phyloP scores from a whole-genome alignment of 148 eudicot species.

The Heliosperma pusillum region DNA sequence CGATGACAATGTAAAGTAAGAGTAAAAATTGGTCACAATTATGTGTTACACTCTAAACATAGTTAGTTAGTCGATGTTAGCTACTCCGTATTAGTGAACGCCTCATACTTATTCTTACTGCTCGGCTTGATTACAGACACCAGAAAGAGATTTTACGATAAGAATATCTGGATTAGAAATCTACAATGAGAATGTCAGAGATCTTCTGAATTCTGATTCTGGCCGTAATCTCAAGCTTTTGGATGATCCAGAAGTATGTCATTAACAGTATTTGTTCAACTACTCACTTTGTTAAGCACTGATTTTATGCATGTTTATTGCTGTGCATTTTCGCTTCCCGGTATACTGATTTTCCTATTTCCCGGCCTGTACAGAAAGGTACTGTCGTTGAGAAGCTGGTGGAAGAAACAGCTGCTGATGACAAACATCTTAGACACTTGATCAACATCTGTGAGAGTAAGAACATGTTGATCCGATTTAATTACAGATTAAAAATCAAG shows the following conservation, averaged over 20 bases:
- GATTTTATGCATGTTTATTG: neutral
- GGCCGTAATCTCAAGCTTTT: constrained; percentile 84
- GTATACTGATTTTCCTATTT: neutral
- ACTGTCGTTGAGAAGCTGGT: constrained; percentile 89
- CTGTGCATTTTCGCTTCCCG: neutral
- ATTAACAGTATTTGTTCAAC: neutral
- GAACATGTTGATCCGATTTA: neutral
- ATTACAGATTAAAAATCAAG: neutral
- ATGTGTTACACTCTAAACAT: no score
- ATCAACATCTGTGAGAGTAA: constrained; percentile 89
- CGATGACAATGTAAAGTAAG: no score
- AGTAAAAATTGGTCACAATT: no score
- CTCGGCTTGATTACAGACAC: constrained; percentile 48
- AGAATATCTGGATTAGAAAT: constrained; percentile 88
- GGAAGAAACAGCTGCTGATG: constrained; percentile 73
- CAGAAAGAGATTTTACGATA: constrained; percentile 76
- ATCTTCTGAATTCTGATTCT: constrained; percentile 77
- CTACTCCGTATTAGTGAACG: neutral
- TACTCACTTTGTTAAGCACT: neutral
- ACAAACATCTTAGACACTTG: constrained; percentile 62
- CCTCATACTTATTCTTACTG: constrained; percentile 14
- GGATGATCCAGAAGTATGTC: constrained; percentile 88
- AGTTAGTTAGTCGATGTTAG: neutral
- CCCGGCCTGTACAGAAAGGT: constrained; percentile 63
- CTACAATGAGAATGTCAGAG: constrained; percentile 91